Conservation (phyloP, 1,284 basidiomycete genomes). For the Leccinum subspadiceum region DNA sequence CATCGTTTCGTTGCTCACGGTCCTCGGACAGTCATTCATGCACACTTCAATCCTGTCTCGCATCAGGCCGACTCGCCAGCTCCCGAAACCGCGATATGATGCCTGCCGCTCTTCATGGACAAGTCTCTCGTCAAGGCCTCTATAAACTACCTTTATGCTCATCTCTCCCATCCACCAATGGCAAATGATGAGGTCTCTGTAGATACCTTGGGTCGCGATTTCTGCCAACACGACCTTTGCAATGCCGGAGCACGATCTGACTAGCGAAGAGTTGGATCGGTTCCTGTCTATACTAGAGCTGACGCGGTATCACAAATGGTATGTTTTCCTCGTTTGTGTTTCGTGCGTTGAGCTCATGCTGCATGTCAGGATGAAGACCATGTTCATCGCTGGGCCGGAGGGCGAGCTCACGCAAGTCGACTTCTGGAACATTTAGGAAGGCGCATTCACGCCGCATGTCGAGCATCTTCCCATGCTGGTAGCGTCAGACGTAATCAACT, state of each 20-base stretch:
- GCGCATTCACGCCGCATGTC: slow-evolving; percentile 56
- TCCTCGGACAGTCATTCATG: too few relatives aligned
- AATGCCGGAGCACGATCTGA: slow-evolving; percentile 58
- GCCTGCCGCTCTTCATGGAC: too few relatives aligned
- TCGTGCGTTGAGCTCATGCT: slow-evolving; percentile 8
- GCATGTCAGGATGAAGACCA: slow-evolving; percentile 54
- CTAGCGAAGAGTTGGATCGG: slow-evolving; percentile 61
- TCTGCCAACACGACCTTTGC: slow-evolving; percentile 29
- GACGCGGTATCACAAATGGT: slow-evolving; percentile 78
- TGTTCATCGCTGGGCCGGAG: slow-evolving; percentile 32
- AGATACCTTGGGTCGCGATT: too few relatives aligned
- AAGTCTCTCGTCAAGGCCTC: too few relatives aligned
- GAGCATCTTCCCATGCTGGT: slow-evolving; percentile 61
- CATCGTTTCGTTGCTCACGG: too few relatives aligned
- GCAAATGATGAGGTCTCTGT: too few relatives aligned
- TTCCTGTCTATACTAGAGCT: slow-evolving; percentile 64
- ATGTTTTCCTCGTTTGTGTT: slow-evolving; percentile 19
- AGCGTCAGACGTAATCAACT: slow-evolving; percentile 84
- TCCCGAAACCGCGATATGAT: too few relatives aligned
- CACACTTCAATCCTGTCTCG: too few relatives aligned
- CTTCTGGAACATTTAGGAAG: slow-evolving; percentile 87
- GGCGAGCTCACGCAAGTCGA: slow-evolving; percentile 86
- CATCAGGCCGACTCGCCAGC: too few relatives aligned
- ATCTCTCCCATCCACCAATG: too few relatives aligned
- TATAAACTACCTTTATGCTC: too few relatives aligned